Base-by-base conservation (phyloP, 2,329 filamentous ascomycete genomes). In the Blastomyces gilchristii region DNA sequence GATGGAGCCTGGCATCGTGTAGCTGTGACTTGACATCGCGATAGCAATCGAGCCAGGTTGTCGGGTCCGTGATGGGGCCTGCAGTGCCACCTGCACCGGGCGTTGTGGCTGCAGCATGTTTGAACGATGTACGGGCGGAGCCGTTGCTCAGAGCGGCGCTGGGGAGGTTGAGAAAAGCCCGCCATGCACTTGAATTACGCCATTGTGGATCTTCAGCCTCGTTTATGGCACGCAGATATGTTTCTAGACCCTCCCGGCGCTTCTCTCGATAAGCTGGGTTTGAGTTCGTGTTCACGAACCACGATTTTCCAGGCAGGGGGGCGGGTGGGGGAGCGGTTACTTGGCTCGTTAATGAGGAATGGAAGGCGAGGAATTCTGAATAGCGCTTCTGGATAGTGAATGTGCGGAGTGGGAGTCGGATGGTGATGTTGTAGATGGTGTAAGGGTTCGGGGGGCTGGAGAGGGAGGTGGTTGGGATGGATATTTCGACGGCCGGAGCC, bases 361-460 rank as follows among this genome's bases (percentile, higher is more conserved):
- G 79, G 63, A 87, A 81, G 62, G 78, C 69, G 53, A 77, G 71
- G 73, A 87, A 87, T 73, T 87, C 85, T 60, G 83, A 85, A 76
- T 87, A 87, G 67, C 85, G 84, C 72, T 87, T 87, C 56, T 78
- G 78, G 62, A 85, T 73, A 53, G 79, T 83, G 67, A 83, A 82
- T 58, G 82, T 81, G 62, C 83, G 81, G 41, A 86, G 80, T 0
- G 85, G 84, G 25, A 86, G 81, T 52, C 84, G 81, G 67, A 87
- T 78, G 61, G 79, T 79, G 70, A 87, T 80, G 67, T 85, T 82
- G 75, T 87, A 87, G 68, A 82, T 71, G 16, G 82, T 82, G 73
- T 81, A 81, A 31, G 80, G 75, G 69, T 83, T 83, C 63, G 75
- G 67, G 49, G 74, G 68, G 60, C 72, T 69, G 60, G 78, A 73